Conservation (phyloP, 192 early-diverging fungal species). For the Coemansia erecta region DNA sequence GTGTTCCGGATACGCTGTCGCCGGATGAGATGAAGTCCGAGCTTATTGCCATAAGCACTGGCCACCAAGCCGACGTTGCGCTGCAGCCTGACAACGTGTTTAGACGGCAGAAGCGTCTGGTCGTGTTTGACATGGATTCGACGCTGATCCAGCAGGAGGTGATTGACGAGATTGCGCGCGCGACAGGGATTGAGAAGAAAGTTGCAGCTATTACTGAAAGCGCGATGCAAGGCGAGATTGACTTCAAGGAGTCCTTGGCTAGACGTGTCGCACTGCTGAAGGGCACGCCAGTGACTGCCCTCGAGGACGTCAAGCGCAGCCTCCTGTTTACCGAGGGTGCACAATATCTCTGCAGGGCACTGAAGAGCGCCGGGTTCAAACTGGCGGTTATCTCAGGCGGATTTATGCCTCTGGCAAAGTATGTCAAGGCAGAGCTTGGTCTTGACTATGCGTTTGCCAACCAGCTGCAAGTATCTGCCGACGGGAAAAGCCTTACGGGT, state of each 20-base stretch:
- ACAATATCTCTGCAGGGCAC: conserved; percentile 79
- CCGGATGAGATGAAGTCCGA: conserved; percentile 67
- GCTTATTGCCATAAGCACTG: conserved; percentile 68
- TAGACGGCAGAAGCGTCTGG: conserved; percentile 85
- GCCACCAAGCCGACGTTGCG: conserved; percentile 78
- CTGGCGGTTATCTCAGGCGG: conserved; percentile 96
- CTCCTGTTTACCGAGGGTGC: conserved; percentile 90
- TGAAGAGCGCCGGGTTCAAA: conserved; percentile 93
- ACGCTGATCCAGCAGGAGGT: conserved; percentile 98
- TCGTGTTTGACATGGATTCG: conserved; percentile 99
- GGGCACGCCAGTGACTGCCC: conserved; percentile 76
- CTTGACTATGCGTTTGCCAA: conserved; percentile 99
- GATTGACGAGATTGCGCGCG: conserved; percentile 96
- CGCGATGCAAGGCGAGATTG: conserved; percentile 98
- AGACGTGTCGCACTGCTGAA: conserved; percentile 84
- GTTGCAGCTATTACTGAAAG: conserved; percentile 92
- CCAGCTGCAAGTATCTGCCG: conserved; percentile 80
- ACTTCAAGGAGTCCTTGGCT: conserved; percentile 90
- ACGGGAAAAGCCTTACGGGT: conserved; percentile 83
- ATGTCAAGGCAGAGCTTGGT: conserved; percentile 86
- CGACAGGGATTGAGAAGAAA: conserved; percentile 86
- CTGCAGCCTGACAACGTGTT: conserved; percentile 87
- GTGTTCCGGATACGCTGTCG: conserved; percentile 65
- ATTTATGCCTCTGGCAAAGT: conserved; percentile 88
- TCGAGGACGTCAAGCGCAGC: conserved; percentile 73